Percentiles rank a stretch among this genome's conserved stretches.
Conservation (phyloP, 1,284 basidiomycete genomes). For the Ceratobasidium sp. region DNA sequence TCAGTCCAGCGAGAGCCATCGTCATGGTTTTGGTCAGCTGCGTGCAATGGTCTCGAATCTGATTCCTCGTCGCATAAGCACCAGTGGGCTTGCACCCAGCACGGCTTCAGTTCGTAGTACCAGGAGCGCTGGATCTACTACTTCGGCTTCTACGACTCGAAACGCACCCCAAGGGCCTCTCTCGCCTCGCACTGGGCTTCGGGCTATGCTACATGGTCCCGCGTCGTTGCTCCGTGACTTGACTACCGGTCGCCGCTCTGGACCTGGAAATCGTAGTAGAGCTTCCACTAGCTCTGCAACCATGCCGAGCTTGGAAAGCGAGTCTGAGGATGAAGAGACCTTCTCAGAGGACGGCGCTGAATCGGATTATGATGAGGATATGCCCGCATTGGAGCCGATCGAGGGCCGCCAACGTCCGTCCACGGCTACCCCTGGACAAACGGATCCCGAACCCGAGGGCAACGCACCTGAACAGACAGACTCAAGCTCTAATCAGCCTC, state of each 20-base stretch:
- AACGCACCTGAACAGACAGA: background rate
- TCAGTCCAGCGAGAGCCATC: background rate
- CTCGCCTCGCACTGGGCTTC: conserved; percentile 7
- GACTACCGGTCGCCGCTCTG: background rate
- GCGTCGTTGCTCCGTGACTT: conserved; percentile 17
- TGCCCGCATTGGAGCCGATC: conserved; percentile 37
- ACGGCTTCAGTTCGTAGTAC: conserved; percentile 21
- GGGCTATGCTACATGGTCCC: conserved; percentile 24
- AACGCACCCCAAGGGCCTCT: background rate
- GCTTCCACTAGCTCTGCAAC: conserved; percentile 4
- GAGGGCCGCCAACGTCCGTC: background rate
- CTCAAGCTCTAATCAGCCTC: no score
- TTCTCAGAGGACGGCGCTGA: conserved; percentile 26
- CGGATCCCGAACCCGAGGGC: background rate
- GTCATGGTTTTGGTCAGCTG: conserved; percentile 18
- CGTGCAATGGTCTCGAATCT: conserved; percentile 32
- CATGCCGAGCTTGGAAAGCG: conserved; percentile 35
- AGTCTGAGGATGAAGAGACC: background rate
- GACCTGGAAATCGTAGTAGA: background rate
- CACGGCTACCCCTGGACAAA: background rate
- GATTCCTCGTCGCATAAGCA: conserved; percentile 27
- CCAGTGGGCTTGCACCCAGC: background rate
- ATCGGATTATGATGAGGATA: conserved; percentile 17
- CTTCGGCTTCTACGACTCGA: conserved; percentile 12
- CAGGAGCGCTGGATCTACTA: background rate